Evolutionary conservation across 495 filamentous ascomycete species (phyloP).

Genomic region (Neurospora intermedia): DNA sequence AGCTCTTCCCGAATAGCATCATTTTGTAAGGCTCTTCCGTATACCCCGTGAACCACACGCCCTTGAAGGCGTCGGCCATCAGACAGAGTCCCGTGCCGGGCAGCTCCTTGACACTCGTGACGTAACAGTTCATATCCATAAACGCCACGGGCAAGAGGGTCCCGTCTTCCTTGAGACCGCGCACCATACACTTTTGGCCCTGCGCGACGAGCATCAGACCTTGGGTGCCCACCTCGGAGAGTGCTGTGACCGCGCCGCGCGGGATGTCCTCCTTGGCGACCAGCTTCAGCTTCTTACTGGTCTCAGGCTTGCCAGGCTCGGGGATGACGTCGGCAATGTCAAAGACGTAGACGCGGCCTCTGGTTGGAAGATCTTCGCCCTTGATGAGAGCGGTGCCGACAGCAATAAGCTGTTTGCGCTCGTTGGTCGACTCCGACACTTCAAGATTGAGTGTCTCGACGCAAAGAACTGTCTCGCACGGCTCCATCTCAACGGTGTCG

Average conservation of each 20-base stretch:
- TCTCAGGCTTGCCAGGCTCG: conserved; percentile 75
- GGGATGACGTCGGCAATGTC: conserved; percentile 86
- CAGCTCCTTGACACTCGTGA: conserved; percentile 70
- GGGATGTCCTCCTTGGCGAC: conserved; percentile 76
- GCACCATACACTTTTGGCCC: conserved; percentile 93
- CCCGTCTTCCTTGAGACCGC: conserved; percentile 90
- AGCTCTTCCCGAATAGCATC: conserved; percentile 82
- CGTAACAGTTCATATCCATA: conserved; percentile 93
- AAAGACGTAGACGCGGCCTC: conserved; percentile 83
- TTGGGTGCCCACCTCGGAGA: conserved; percentile 83
- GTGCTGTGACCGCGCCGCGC: conserved; percentile 82
- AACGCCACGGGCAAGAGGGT: conserved; percentile 89
- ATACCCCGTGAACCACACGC: conserved; percentile 90
- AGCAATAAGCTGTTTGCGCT: conserved; percentile 66
- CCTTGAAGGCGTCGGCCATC: conserved; percentile 82
- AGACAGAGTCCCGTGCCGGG: conserved; percentile 72
- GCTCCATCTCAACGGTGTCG: conserved; percentile 59
- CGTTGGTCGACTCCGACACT: conserved; percentile 78
- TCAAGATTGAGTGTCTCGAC: conserved; percentile 79
- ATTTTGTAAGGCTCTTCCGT: conserved; percentile 93
- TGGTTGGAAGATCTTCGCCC: conserved; percentile 79
- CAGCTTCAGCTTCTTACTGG: conserved; percentile 71
- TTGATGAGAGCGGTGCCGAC: conserved; percentile 75
- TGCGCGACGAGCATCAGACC: conserved; percentile 86
- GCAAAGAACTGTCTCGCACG: conserved; percentile 65